Conservation (phyloP, 208 protist genomes). For the Leishmania aethiopica region DNA sequence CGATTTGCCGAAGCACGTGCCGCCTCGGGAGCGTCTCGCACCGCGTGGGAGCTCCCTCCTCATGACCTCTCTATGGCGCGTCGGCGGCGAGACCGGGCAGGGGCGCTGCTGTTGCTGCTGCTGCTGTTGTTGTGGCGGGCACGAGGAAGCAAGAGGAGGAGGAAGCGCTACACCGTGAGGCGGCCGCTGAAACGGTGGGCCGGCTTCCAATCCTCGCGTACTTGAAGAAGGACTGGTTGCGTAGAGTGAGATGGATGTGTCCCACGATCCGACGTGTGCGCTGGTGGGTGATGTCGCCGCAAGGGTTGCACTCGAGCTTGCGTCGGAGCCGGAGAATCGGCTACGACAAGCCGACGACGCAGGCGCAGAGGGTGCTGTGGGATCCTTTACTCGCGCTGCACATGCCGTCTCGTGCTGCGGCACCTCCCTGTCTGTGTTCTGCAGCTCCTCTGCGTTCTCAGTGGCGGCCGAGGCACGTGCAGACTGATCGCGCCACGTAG, state of each 20-base stretch:
- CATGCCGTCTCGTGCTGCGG: background rate
- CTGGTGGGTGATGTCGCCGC: background rate
- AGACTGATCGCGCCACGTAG: background rate
- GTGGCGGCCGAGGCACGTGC: background rate
- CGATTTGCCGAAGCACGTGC: background rate
- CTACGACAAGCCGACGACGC: background rate
- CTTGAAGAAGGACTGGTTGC: background rate
- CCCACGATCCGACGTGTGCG: background rate
- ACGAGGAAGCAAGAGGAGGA: background rate
- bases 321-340: background rate
- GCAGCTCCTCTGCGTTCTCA: background rate
- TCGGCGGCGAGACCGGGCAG: background rate
- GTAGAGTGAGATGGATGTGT: conserved; percentile 1
- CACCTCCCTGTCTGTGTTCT: background rate
- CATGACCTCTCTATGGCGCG: background rate
- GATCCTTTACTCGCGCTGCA: background rate
- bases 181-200: background rate
- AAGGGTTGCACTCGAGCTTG: background rate
- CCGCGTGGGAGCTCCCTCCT: background rate
- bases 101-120: background rate
- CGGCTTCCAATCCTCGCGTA: background rate
- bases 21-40: conserved; percentile 8
- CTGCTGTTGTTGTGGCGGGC: background rate
- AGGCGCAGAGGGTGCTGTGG: background rate
- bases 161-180: background rate